Base-by-base conservation (phyloP, 306 rosid genomes). In the Cicer bijugum region DNA sequence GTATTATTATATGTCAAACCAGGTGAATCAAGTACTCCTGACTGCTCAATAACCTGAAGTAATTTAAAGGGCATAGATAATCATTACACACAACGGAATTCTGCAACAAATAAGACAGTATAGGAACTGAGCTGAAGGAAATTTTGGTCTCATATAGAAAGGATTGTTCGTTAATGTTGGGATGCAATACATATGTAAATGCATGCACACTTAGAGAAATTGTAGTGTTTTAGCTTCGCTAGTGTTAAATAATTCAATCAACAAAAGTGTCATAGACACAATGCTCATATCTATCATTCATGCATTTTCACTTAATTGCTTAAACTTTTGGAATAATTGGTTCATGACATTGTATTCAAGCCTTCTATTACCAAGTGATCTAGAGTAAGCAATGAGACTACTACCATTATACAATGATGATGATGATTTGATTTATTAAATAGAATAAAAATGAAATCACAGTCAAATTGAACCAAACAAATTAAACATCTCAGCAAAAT, bases 11-110 rank as follows among this genome's bases (percentile, higher is more conserved):
- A 83, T 53, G 75, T 72, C 75, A 88, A 80, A 63, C 82, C 89
- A 56, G 91, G 91, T 47, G 87, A 92, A 67, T 88, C 97, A 16
- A 86, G 65, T 10, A 86, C 86, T 75, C 90, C 92, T 8, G 96
- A 89, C 74, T 91, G 96, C 80, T 89, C 96, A 58, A 86, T 80
- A 82, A 93, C 86, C n/a, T n/a, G n/a, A n/a, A 83, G 19, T 23
- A 65, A 78, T 77, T 71, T 51, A 28, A 51, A 60, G 20, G 35
- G 46, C 39, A 43, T 61, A 38, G 16, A 50, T 68, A 9, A 15
- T 64, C 16, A 55, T 7, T 51, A 50, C 20, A 76, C 39, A 66
- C 58, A 71, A 33, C 7, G 47, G 46, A 64, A 6, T 38, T 64
- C 48, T 45, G 42, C 10, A 58, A 39, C 11, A 75, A 71, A 50